Base-by-base conservation (phyloP, 2,329 filamentous ascomycete genomes). In the Colletotrichum tofieldiae region DNA sequence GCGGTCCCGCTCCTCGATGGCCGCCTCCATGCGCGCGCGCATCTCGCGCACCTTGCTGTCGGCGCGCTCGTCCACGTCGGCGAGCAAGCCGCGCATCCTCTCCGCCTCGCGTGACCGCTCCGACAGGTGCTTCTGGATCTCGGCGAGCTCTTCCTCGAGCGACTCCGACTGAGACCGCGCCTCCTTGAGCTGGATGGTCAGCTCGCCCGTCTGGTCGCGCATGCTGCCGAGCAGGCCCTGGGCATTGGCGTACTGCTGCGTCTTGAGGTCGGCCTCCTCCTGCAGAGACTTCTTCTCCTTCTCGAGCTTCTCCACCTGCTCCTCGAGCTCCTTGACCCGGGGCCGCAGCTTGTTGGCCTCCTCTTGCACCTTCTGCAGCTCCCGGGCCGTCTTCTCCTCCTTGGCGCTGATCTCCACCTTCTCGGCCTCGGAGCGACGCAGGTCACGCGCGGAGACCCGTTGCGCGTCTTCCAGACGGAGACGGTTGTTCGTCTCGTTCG, bases 51-150 rank as follows among this genome's bases (percentile, higher is more conserved):
- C 90, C 78, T 94, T 93, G 72, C 86, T 86, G 75, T 98, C 95
- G 1, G 95, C 92, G 12, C 94, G 89, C 72, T 93, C 90, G 80
- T 98, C 94, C 11, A 95, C 94, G 75, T 98, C 96, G 20, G 92
- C 92, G 16, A 99, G 86, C 72, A 98, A 87, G 60, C 95, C 88
- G 43, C 96, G 91, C 95, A 99, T 98, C 0, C 94, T 98, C 84
- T 98, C 96, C 35, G 92, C 94, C 82, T 99, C 96, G 54, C 96
- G 91, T 5, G 94, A 96, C 35, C 96, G 92, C 82, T 99, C 96
- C 64, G 90, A 91, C 2, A 99, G 88, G 73, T 98, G 89, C 70
- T 94, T 90, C 79, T 97, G 95, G 3, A 95, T 93, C 81, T 99
- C 96, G 1, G 91, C 90, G 1, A 98, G 87, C 81, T 99, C 96